Conservation (phyloP, 179 eudicot species). For the Spinacia oleracea region DNA sequence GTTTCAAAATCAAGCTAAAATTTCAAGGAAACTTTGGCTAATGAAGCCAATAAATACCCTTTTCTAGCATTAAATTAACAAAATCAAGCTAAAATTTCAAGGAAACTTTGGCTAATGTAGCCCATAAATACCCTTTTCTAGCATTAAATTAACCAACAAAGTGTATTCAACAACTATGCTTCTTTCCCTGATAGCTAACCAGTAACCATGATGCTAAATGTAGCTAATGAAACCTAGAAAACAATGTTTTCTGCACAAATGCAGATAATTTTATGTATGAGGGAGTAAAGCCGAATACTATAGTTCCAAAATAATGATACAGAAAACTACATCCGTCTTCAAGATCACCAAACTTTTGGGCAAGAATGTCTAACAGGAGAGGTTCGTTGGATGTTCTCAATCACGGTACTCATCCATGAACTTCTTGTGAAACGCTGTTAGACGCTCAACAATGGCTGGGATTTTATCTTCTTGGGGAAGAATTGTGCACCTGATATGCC, state of each 20-base stretch:
- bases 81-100: background rate
- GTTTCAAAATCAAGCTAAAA: background rate
- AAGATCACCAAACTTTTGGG: background rate
- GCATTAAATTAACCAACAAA: background rate
- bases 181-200: background rate
- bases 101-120: background rate
- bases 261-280: background rate
- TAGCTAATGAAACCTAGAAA: background rate
- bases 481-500: slow-evolving; percentile 95
- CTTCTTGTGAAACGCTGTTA: slow-evolving; percentile 67
- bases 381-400: slow-evolving; percentile 21
- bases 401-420: slow-evolving; percentile 78
- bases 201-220: background rate
- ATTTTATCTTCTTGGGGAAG: slow-evolving; percentile 92
- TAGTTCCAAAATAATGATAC: background rate
- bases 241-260: background rate
- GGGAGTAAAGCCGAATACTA: background rate
- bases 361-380: background rate
- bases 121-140: background rate
- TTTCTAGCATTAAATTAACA: background rate
- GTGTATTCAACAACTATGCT: background rate
- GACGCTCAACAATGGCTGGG: slow-evolving; percentile 69
- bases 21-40: background rate
- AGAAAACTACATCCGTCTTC: background rate
- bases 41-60: background rate